These are phyloP conservation scores for Typha latifolia DNA, from an alignment of 176 grass and related monocot genomes.

Conservation along the genomic window DNA sequence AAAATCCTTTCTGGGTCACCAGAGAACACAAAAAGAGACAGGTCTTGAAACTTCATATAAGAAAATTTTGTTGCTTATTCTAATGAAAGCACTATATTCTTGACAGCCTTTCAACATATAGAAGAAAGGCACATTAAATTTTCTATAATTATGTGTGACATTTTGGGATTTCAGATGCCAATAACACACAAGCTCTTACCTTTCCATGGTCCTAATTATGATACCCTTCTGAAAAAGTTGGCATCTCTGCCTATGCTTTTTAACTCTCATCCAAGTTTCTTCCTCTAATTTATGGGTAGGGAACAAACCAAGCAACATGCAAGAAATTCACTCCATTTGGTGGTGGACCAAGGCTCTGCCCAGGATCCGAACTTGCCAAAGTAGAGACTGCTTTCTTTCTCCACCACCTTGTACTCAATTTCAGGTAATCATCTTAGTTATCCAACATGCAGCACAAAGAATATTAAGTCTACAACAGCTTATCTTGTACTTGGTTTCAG, in stretches of 20 bases:
- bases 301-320: constrained; percentile 43
- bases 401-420: constrained; percentile 81
- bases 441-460: neutral
- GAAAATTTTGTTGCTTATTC: neutral
- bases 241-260: constrained; percentile 27
- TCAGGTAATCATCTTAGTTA: constrained; percentile 41
- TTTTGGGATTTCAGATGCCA: constrained; percentile 41
- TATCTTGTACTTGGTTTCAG: neutral
- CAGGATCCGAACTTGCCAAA: constrained; percentile 88
- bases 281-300: constrained; percentile 26
- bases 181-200: constrained; percentile 1
- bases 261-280: constrained; percentile 16
- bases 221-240: constrained; percentile 35
- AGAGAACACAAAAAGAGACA: too few species aligned
- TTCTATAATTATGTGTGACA: constrained; percentile 36
- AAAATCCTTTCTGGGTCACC: too few species aligned
- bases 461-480: too few species aligned
- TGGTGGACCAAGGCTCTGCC: constrained; percentile 70
- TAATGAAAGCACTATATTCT: neutral
- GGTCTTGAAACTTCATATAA: neutral
- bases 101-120: constrained; percentile 18
- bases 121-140: constrained; percentile 33
- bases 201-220: constrained; percentile 45
- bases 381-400: constrained; percentile 86
- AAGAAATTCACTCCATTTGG: constrained; percentile 84